A percentile compares a stretch with the other conserved stretches of the same genome.
Evolutionary conservation across 129 eudicot genomes (phyloP).

Genomic region (Artemisia annua): DNA sequence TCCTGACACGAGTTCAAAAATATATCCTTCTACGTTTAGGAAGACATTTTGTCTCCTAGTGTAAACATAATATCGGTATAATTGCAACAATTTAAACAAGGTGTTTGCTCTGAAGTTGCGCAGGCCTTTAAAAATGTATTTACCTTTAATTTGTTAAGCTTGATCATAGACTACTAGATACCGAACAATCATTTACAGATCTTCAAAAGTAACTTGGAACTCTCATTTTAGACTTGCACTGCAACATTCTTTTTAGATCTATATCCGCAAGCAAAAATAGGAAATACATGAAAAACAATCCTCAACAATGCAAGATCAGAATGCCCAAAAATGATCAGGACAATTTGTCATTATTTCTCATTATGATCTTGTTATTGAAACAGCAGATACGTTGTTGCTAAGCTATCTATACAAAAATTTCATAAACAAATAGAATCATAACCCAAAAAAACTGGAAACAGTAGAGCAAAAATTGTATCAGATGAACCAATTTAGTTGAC

Average conservation of each 20-base stretch:
- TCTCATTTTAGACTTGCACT: no score
- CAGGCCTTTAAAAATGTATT: no score
- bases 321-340: conserved; percentile 7
- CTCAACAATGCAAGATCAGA: not conserved
- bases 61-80: no score
- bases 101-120: no score
- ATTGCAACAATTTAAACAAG: no score
- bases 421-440: not conserved
- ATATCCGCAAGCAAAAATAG: not conserved
- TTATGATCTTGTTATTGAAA: conserved; percentile 7
- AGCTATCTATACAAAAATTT: conserved; percentile 3
- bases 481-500: conserved; percentile 4
- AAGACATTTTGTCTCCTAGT: no score
- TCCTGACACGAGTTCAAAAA: no score
- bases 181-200: not conserved
- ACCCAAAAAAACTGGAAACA: not conserved
- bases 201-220: no score
- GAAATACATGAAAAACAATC: not conserved
- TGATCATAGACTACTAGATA: not conserved
- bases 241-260: no score
- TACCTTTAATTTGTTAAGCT: not conserved
- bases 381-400: conserved; percentile 3
- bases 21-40: no score
- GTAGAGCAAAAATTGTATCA: not conserved
- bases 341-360: not conserved